A percentile compares a stretch with the other conserved stretches of the same genome.
These are phyloP conservation scores for Hypoxylon rickii DNA, from an alignment of 495 filamentous ascomycete genomes.

Conservation along the genomic window DNA sequence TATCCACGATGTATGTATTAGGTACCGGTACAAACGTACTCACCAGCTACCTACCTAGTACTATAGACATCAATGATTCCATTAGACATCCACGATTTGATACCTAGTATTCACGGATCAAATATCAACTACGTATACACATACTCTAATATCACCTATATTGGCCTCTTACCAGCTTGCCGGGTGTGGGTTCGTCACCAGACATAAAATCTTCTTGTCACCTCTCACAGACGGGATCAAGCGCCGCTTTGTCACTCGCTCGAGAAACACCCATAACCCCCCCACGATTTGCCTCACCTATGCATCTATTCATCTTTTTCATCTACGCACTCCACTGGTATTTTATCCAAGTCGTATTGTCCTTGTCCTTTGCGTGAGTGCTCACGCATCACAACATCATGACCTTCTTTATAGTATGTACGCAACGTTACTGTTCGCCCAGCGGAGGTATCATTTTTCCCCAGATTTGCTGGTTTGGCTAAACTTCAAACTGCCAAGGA, in stretches of 20 bases:
- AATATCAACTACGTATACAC: conserved; percentile 10
- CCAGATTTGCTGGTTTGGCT: conserved; percentile 36
- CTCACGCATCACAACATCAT: conserved; percentile 9
- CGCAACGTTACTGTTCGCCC: conserved; percentile 34
- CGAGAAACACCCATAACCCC: conserved; percentile 7
- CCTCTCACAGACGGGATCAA: conserved; percentile 3
- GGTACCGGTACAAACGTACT: too few species aligned
- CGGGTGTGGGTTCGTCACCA: conserved; percentile 12
- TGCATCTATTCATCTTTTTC: too few species aligned
- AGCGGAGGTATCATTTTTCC: conserved; percentile 29
- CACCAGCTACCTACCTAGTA: too few species aligned
- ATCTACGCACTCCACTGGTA: conserved; percentile 31
- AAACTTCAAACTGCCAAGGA: conserved; percentile 39
- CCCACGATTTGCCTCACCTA: conserved; percentile 20
- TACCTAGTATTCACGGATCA: conserved; percentile 6
- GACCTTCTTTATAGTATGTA: conserved; percentile 21
- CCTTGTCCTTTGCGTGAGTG: conserved; percentile 6
- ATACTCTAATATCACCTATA: not conserved
- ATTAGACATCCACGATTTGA: conserved; percentile 7
- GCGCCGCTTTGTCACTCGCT: conserved; percentile 9
- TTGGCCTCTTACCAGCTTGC: conserved; percentile 13
- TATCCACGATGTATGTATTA: too few species aligned
- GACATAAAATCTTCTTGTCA: conserved; percentile 8
- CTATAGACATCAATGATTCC: too few species aligned
- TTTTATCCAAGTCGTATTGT: conserved; percentile 13